Conservation (phyloP, 78 protist genomes). For the Blattamonas nauphoetae region DNA sequence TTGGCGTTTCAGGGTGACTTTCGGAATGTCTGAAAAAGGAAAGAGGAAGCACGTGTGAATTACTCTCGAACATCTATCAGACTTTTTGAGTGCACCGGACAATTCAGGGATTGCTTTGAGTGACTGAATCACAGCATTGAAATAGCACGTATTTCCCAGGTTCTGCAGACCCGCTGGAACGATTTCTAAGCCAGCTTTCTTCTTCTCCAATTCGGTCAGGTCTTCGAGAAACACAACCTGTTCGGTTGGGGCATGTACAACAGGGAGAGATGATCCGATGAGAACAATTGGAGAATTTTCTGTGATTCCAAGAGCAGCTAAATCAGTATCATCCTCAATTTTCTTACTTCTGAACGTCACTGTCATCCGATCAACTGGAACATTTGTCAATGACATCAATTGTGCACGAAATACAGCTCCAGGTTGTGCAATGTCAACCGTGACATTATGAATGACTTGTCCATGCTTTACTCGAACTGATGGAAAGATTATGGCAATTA, state of each 20-base stretch:
- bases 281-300: neutral
- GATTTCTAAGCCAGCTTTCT: neutral
- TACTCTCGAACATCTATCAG: no score
- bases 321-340: conserved; percentile 18
- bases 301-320: neutral
- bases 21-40: no score
- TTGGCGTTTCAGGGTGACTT: neutral
- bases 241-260: neutral
- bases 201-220: neutral
- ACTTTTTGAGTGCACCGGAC: conserved; percentile 13
- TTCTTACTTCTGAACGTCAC: neutral
- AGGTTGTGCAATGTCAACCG: neutral
- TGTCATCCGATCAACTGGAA: conserved; percentile 20
- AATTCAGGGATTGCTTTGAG: conserved; percentile 16
- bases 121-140: conserved; percentile 21
- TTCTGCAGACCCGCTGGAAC: conserved; percentile 34
- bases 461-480: no score
- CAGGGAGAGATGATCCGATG: neutral
- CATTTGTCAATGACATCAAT: conserved; percentile 21
- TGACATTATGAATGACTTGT: no score
- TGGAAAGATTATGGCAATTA: no score
- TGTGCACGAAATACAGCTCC: conserved; percentile 16
- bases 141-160: conserved; percentile 40
- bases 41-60: neutral
- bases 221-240: conserved; percentile 14